Evolutionary conservation across 495 filamentous ascomycete species (phyloP), one percentile per base, ranked within the genome.

Genomic region (Aspergillus nidulans): DNA sequence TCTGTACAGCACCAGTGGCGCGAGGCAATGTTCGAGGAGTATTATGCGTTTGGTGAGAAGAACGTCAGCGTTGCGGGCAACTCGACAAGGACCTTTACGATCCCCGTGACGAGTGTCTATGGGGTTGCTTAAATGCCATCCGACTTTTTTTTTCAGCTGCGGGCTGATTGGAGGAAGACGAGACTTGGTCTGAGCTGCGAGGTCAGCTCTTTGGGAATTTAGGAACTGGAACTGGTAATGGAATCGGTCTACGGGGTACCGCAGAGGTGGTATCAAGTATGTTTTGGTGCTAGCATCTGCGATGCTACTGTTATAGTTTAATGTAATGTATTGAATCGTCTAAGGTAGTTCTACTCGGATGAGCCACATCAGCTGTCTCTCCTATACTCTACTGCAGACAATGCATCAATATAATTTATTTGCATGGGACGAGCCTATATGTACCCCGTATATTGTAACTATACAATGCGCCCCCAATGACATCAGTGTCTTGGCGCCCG

Each of bases 1-100:
- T 46, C 62, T 26, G 73, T 69, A 9, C 52, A 65, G 45, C 74
- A 76, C 45, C 39, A 46, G 3, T 77, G 72, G 69, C 53, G 51
- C 25, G 42, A 56, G 50, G 62, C 56, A 9, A 34, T 55, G 4
- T 56, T 43, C 6, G 64, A 53, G 15, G 49, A 63, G 13, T 63
- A 49, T 40, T 61, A 57, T 36, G 63, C 65, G 7, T 56, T 40
- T 4, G 63, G 60, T 0, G 16, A 56, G 26, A 45, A 20, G 16
- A 66, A 66, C 43, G 30, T 34, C 6, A 34, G 30, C 9, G 47
- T 66, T 30, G 68, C 63, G 7, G 40, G 13, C 13, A 24, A 53
- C 3, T 26, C 46, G 16, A 49, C 49, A n/a, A 42, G 51, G 23
- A 49, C 39, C 16, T 66, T 65, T 41, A 61, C 48, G 18, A 63